Evolutionary conservation across 2,329 filamentous ascomycete species (phyloP).

Genomic region (Trichocomaceae sp.): DNA sequence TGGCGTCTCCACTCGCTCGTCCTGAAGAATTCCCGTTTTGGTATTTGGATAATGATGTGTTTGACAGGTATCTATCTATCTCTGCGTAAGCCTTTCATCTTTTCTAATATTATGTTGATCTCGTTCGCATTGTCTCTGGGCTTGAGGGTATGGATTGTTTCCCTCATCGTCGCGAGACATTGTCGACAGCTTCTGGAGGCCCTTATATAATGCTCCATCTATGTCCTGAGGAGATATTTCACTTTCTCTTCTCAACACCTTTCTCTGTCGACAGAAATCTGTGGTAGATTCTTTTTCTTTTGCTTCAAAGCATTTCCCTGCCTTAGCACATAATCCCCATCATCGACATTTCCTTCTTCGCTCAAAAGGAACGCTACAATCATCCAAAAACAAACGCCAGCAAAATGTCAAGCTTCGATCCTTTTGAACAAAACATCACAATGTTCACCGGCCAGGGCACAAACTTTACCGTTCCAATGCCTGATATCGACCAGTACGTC

Average conservation of each 20-base stretch:
- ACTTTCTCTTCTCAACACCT: not conserved
- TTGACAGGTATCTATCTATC: not conserved
- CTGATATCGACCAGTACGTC: constrained; percentile 40
- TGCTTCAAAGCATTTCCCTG: not conserved
- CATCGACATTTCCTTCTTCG: not conserved
- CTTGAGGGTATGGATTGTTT: not conserved
- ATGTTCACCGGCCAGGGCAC: constrained; percentile 42
- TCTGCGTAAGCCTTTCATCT: not conserved
- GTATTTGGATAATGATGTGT: not conserved
- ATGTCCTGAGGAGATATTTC: not conserved
- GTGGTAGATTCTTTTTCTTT: not conserved
- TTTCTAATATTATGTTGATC: not conserved
- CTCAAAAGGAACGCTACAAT: not conserved
- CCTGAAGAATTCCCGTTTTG: not conserved
- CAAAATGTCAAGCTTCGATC: constrained; percentile 38
- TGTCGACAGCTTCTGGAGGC: not conserved
- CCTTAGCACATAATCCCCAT: no score
- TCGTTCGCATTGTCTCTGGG: not conserved
- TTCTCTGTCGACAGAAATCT: not conserved
- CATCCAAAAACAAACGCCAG: not conserved
- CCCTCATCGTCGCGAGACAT: not conserved
- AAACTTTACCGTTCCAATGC: constrained; percentile 36
- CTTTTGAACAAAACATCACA: constrained; percentile 47
- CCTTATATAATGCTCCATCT: not conserved
- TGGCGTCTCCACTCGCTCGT: not conserved